A percentile compares a stretch with the other conserved stretches of the same genome.
These are phyloP conservation scores for Fusarium austroafricanum DNA, from an alignment of 2,329 filamentous ascomycete species.

Conservation along the genomic window DNA sequence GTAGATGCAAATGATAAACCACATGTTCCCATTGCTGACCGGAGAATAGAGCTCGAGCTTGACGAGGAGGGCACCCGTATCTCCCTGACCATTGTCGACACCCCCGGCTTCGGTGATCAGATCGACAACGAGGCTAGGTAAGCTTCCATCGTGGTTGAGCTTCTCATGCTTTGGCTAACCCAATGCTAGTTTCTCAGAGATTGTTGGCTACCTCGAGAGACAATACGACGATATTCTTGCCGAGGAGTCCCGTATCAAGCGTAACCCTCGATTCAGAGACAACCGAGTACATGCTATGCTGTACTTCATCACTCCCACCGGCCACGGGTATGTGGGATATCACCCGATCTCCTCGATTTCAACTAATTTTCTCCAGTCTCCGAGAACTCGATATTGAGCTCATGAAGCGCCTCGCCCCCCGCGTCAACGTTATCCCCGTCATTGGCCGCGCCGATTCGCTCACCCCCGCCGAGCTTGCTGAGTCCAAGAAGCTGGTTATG, in stretches of 20 bases:
- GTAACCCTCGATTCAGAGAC: slow-evolving; percentile 99
- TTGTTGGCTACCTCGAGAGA: slow-evolving; percentile 97
- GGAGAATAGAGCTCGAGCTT: slow-evolving; percentile 81
- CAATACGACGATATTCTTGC: slow-evolving; percentile 99
- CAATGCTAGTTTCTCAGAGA: slow-evolving; percentile 84
- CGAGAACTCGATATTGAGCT: slow-evolving; percentile 99
- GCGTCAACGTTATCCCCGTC: slow-evolving; percentile 98
- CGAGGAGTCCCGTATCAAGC: slow-evolving; percentile 99
- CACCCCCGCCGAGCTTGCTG: slow-evolving; percentile 93
- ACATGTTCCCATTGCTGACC: slow-evolving; percentile 45
- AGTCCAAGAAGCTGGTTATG: slow-evolving; percentile 99
- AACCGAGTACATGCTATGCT: slow-evolving; percentile 98
- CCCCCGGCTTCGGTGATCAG: slow-evolving; percentile 97
- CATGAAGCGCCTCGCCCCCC: slow-evolving; percentile 98
- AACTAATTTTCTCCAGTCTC: slow-evolving; percentile 68
- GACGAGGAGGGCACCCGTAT: slow-evolving; percentile 99
- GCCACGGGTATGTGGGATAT: slow-evolving; percentile 76
- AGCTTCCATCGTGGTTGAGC: slow-evolving; percentile 37
- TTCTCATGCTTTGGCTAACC: slow-evolving; percentile 19
- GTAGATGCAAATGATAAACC: slow-evolving; percentile 18
- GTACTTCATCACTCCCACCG: slow-evolving; percentile 99
- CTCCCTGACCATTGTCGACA: slow-evolving; percentile 98
- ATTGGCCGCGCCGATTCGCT: slow-evolving; percentile 98
- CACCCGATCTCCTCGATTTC: neutral
- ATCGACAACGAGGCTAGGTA: slow-evolving; percentile 99